These are phyloP conservation scores for Penicillium crustosum DNA, from an alignment of 2,329 filamentous ascomycete genomes.

Conservation along the genomic window DNA sequence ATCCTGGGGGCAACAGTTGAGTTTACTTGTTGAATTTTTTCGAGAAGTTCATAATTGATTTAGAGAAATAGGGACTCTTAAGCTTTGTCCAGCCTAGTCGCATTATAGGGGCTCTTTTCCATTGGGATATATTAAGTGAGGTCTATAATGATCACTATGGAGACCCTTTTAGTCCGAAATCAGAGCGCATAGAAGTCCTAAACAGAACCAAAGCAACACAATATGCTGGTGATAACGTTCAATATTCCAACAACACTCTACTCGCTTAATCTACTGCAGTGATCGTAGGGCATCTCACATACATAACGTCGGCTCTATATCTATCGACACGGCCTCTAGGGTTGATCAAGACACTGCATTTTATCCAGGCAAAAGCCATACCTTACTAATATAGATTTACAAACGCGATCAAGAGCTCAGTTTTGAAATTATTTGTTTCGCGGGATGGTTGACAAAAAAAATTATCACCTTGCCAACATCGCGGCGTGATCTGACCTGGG, in stretches of 20 bases:
- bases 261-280: accelerated
- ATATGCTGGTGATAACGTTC: not conserved
- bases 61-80: too few species aligned
- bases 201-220: not conserved
- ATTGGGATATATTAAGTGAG: not conserved
- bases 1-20: too few species aligned
- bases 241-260: accelerated
- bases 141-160: not conserved
- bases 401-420: too few species aligned
- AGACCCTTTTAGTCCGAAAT: not conserved
- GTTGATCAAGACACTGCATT: not conserved
- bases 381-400: too few species aligned
- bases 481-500: not conserved
- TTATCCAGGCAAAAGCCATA: not conserved
- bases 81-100: accelerated
- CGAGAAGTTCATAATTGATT: not conserved
- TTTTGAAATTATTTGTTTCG: too few species aligned
- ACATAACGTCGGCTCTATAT: not conserved
- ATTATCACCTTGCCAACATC: not conserved
- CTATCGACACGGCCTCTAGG: too few species aligned
- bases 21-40: not conserved
- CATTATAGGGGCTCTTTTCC: accelerated
- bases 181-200: not conserved
- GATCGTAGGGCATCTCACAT: too few species aligned
- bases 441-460: not conserved